Evolutionary conservation across 2,329 filamentous ascomycete genomes (phyloP).

Genomic region (Corynespora cassiicola): DNA sequence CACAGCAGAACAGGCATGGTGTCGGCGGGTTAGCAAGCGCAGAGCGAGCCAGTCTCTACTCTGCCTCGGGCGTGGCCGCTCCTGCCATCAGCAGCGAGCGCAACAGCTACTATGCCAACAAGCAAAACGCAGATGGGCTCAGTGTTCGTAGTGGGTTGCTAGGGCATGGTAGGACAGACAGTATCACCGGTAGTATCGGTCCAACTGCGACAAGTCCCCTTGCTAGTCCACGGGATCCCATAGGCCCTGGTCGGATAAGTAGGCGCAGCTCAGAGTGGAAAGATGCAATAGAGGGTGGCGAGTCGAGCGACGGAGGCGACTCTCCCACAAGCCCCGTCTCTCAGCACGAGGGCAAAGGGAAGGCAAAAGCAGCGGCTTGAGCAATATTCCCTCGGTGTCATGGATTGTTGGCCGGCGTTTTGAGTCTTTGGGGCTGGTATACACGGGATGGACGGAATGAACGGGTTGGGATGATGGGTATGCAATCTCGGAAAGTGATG

Average conservation of each 20-base stretch:
- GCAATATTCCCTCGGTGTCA: not conserved
- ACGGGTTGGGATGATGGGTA: not conserved
- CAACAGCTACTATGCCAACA: slow-evolving; percentile 77
- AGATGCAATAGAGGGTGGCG: slow-evolving; percentile 36
- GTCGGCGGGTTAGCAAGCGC: slow-evolving; percentile 62
- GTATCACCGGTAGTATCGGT: slow-evolving; percentile 77
- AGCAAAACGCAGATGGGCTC: slow-evolving; percentile 67
- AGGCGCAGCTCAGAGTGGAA: slow-evolving; percentile 46
- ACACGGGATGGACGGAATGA: not conserved
- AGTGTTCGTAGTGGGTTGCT: slow-evolving; percentile 80
- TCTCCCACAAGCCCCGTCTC: slow-evolving; percentile 13
- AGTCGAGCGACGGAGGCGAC: slow-evolving; percentile 30
- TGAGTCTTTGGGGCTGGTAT: not conserved
- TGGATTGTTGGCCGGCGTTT: too few species aligned
- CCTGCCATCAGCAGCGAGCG: slow-evolving; percentile 75
- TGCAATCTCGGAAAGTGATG: too few species aligned
- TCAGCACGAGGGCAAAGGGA: slow-evolving; percentile 20
- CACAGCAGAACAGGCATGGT: slow-evolving; percentile 57
- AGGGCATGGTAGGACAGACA: slow-evolving; percentile 82
- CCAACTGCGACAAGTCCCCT: slow-evolving; percentile 64
- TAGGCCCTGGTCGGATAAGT: slow-evolving; percentile 36
- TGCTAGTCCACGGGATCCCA: slow-evolving; percentile 56
- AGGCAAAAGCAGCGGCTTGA: slow-evolving; percentile 6
- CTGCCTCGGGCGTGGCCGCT: slow-evolving; percentile 67
- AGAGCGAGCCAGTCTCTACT: slow-evolving; percentile 84